Percentiles rank a stretch among this genome's conserved stretches.
Evolutionary conservation across 139 green algal genomes (phyloP).

Genomic region (Tetradesmus lagerheimii): DNA sequence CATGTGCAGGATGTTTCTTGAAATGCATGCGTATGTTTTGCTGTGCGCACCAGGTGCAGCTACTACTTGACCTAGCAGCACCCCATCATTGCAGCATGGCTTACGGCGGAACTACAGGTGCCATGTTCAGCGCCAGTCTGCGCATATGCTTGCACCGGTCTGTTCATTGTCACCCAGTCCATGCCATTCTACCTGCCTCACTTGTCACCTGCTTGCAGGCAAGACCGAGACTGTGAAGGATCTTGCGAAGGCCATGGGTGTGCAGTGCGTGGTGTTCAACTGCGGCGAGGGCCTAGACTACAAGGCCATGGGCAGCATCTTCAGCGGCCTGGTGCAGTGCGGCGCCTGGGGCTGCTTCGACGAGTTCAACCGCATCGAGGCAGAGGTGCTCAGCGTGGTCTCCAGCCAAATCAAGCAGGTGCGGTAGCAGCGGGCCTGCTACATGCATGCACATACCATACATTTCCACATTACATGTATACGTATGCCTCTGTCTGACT

Average conservation of each 20-base stretch:
- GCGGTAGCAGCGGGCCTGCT: neutral
- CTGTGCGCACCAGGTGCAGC: no score
- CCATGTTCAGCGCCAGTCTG: slow-evolving; percentile 82
- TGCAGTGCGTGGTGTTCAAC: slow-evolving; percentile 96
- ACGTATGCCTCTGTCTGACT: neutral
- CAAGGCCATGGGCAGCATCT: slow-evolving; percentile 89
- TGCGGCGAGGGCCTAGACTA: slow-evolving; percentile 87
- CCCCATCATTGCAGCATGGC: no score
- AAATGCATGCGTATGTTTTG: neutral
- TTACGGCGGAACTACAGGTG: slow-evolving; percentile 87
- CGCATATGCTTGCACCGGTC: slow-evolving; percentile 74
- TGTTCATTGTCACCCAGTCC: slow-evolving; percentile 63
- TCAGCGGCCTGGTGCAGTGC: slow-evolving; percentile 79
- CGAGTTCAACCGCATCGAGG: slow-evolving; percentile 80
- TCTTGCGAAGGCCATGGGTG: slow-evolving; percentile 89
- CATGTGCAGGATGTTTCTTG: neutral
- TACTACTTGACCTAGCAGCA: no score
- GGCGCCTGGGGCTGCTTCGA: slow-evolving; percentile 91
- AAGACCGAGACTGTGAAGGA: slow-evolving; percentile 93
- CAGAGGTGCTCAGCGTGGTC: slow-evolving; percentile 69
- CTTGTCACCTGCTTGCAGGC: slow-evolving; percentile 55
- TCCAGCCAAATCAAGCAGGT: slow-evolving; percentile 65
- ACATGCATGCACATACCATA: no score
- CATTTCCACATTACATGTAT: no score
- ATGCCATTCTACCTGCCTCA: slow-evolving; percentile 31